Evolutionary conservation across 345 rosid species (phyloP).

Genomic region (Iberis pinnata): DNA sequence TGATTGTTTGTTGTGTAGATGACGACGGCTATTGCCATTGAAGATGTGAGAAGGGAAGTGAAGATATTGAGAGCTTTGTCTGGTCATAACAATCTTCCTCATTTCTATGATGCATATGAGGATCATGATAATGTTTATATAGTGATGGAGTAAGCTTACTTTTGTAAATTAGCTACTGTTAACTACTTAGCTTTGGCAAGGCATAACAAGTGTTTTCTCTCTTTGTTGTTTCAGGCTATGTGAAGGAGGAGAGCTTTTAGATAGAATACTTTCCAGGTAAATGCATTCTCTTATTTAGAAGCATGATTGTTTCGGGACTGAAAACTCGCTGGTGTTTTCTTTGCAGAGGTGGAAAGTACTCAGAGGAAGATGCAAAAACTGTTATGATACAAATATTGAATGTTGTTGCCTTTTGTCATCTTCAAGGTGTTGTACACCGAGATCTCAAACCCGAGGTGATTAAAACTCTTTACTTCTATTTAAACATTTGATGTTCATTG

Average conservation of each 20-base stretch:
- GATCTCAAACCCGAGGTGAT: slow-evolving; percentile 97
- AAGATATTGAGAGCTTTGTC: slow-evolving; percentile 77
- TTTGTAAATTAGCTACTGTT: no score
- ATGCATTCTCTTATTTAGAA: background rate
- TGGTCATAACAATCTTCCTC: slow-evolving; percentile 73
- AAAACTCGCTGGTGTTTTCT: no score
- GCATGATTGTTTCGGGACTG: slow-evolving; percentile 15
- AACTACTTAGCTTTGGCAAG: no score
- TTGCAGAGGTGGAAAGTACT: slow-evolving; percentile 98
- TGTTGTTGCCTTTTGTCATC: slow-evolving; percentile 92
- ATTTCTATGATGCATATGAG: slow-evolving; percentile 86
- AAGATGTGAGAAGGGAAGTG: slow-evolving; percentile 98
- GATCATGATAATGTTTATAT: slow-evolving; percentile 82
- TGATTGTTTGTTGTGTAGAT: slow-evolving; percentile 46
- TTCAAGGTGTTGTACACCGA: slow-evolving; percentile 95
- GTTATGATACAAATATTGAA: slow-evolving; percentile 84
- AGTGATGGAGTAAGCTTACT: slow-evolving; percentile 87
- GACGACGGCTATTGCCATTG: slow-evolving; percentile 95
- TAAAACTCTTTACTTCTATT: background rate
- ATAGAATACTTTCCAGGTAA: slow-evolving; percentile 94
- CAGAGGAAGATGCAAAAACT: slow-evolving; percentile 91
- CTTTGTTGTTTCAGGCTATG: slow-evolving; percentile 55
- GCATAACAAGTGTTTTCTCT: slow-evolving; percentile 3
- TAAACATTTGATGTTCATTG: background rate
- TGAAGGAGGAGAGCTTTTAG: slow-evolving; percentile 96